Evolutionary conservation across 192 early-diverging fungal species (phyloP).

Genomic region (Phlyctochytrium bullatum): DNA sequence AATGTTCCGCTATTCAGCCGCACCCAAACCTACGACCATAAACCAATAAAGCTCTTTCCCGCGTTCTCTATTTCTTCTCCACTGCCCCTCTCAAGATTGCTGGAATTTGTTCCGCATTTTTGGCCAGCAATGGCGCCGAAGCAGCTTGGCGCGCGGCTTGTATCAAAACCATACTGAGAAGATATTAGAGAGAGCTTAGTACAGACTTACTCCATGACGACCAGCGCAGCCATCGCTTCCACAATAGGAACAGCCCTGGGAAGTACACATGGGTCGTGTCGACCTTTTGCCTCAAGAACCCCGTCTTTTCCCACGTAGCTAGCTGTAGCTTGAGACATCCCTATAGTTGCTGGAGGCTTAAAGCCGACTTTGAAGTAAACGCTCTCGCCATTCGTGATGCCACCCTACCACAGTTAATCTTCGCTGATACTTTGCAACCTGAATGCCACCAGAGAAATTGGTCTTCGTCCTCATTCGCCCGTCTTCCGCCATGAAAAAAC

Average conservation of each 20-base stretch:
- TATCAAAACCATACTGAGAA: too few relatives aligned
- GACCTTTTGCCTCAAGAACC: constrained; percentile 82
- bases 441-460: constrained; percentile 95
- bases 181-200: too few relatives aligned
- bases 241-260: constrained; percentile 97
- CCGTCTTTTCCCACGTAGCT: constrained; percentile 82
- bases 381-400: constrained; percentile 93
- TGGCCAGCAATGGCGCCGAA: too few relatives aligned
- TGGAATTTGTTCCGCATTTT: too few relatives aligned
- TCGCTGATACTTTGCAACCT: too few relatives aligned
- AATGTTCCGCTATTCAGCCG: too few relatives aligned
- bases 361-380: constrained; percentile 98
- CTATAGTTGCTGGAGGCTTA: constrained; percentile 96
- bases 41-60: too few relatives aligned
- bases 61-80: too few relatives aligned
- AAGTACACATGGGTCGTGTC: constrained; percentile 97
- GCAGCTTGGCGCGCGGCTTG: too few relatives aligned
- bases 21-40: too few relatives aligned
- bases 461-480: constrained; percentile 79
- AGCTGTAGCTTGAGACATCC: constrained; percentile 83
- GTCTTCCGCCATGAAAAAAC: constrained; percentile 65
- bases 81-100: too few relatives aligned
- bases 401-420: constrained; percentile 66
- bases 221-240: constrained; percentile 92
- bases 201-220: constrained; percentile 89